Evolutionary conservation across 768 basidiomycete species (phyloP), one percentile per base, ranked within the genome.

Genomic region (Leccinellum luteum): DNA sequence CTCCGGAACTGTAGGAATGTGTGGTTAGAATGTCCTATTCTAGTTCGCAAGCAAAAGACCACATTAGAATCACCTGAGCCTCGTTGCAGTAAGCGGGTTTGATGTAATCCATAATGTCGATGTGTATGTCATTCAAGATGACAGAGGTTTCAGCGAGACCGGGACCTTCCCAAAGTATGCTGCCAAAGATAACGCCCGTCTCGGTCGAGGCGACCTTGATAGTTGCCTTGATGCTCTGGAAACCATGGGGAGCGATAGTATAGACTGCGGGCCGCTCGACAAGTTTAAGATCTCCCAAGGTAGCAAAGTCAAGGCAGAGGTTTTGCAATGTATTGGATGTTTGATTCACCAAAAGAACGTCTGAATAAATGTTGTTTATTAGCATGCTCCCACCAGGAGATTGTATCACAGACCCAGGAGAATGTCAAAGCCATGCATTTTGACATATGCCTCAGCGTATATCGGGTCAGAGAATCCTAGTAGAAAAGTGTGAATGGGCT

Each of bases 161-260:
- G 1, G 89, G 87, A 10, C 90, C 92, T 67, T 97, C 94, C 90
- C 96, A 98, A 12, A 96, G 85, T 59, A 98, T 98, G 69, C 92
- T 95, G 17, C 97, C 97, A 62, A 98, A 98, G 64, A 98, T 97
- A 60, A 98, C 95, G 44, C 95, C 97, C 1, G 97, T 98, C 74
- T 99, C 97, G 0, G 97, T 98, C 21, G 94, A 97, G 0, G 96
- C 95, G 1, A 96, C 85, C 78, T 99, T 98, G 78, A 99, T 95
- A 2, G 97, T 98, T 17, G 95, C 94, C 72, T 98, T 98, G 77
- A 98, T 94, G 69, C 89, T 94, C 75, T 97, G 96, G 89, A 98
- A 99, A 19, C 92, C 90, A 66, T 98, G 93, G 0, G 96, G 97
- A 1, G 86, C 96, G 41, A 98, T 83, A 0, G 95, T 98, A 67